Evolutionary conservation across 305 asterid species (phyloP).

Genomic region (Fraxinus floribunda): DNA sequence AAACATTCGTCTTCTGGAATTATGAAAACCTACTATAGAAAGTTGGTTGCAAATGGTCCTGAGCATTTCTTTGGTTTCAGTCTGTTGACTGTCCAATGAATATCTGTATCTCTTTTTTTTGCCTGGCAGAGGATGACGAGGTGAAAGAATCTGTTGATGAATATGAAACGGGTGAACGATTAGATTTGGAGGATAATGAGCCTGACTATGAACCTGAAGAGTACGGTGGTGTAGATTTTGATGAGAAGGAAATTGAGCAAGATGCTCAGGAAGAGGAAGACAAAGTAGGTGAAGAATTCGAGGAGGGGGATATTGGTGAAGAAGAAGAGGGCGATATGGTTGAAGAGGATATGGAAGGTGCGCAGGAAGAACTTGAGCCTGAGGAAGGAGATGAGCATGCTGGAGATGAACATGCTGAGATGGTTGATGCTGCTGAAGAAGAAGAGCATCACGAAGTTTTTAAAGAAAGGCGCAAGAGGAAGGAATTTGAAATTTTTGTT

Average conservation of each 20-base stretch:
- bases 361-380: constrained; percentile 58
- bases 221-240: constrained; percentile 70
- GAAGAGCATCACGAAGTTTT: constrained; percentile 80
- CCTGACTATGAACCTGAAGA: constrained; percentile 94
- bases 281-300: constrained; percentile 63
- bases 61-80: constrained; percentile 24
- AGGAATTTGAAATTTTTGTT: constrained; percentile 92
- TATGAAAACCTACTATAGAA: constrained; percentile 10
- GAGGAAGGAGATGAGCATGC: constrained; percentile 64
- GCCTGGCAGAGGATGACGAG: constrained; percentile 59
- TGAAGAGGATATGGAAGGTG: constrained; percentile 68
- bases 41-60: constrained; percentile 25
- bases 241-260: constrained; percentile 74
- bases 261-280: constrained; percentile 60
- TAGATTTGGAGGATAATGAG: constrained; percentile 94
- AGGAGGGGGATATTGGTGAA: constrained; percentile 53
- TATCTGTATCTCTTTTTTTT: constrained; percentile 26
- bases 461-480: constrained; percentile 88
- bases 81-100: constrained; percentile 36
- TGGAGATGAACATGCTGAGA: constrained; percentile 47
- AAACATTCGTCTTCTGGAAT: background rate
- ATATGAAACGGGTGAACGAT: constrained; percentile 74
- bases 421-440: constrained; percentile 75
- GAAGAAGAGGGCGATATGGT: constrained; percentile 64
- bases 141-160: constrained; percentile 68